Base-by-base conservation (phyloP, 352 stramenopile genomes). In the Halophytophthora polymorphica region DNA sequence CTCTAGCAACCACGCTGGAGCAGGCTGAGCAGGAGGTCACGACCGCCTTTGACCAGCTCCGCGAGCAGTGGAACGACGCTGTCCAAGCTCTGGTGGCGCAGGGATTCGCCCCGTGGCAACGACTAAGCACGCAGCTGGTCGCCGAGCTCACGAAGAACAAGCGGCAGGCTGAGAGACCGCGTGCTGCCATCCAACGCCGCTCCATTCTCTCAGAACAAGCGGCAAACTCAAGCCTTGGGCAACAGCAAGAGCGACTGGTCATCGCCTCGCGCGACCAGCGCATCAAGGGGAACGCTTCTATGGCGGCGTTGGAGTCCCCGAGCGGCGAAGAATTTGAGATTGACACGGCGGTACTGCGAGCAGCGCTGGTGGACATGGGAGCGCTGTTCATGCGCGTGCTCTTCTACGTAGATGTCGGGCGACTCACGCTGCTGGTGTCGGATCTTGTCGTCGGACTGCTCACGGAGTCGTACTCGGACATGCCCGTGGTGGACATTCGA, bases 391-490 rank as follows among this genome's bases (percentile, higher is more conserved):
- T 42, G 1, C 56, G 61, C 48, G 37, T 70, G 19, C 33, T 73
- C 10, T 71, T 73, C 17, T 81, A 66, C 55, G 50, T 67, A 28
- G 60, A 72, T 25, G 42, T 72, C 41, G 56, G 54, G 12, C 61
- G 59, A 51, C 57, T 67, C 36, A 47, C 46, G 29, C 15, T 78
- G 41, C 28, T 64, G 17, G 46, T 66, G 23, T 39, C 58, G 23
- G 65, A 78, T 48, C 51, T 82, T n/a, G 47, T 61, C 23, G 49
- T 73, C 23, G 53, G 58, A 10, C 52, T 89, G 19, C 66, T 85
- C 28, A 84, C 73, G 0, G 73, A 89, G 40, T 89, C 77, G 38
- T 89, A 84, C 43, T 72, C 69, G 14, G 65, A 73, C 29, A 52
- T 89, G 34, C 57, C 65, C 3, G 58, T 66, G 22, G 54, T 89